These are phyloP conservation scores for Amborella trichopoda DNA, from an alignment of 164 flowering plant genomes.

Conservation along the genomic window DNA sequence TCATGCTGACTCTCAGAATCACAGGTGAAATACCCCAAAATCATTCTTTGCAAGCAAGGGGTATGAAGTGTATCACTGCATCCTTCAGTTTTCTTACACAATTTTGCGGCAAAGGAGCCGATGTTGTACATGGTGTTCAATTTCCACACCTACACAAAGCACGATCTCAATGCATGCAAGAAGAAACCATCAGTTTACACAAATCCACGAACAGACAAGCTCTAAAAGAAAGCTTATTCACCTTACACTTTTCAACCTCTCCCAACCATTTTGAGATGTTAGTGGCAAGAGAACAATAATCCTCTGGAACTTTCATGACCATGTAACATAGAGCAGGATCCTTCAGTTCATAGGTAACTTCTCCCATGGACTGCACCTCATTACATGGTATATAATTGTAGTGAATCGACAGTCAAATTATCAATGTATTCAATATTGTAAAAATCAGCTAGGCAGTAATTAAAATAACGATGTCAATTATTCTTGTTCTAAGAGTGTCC, in stretches of 20 bases:
- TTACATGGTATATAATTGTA: no score
- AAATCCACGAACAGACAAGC: no score
- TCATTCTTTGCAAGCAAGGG: conserved; percentile 58
- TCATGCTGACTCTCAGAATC: conserved; percentile 12
- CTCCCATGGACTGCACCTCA: conserved; percentile 61
- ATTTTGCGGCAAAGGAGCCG: conserved; percentile 45
- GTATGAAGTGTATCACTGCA: conserved; percentile 57
- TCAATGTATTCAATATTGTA: no score
- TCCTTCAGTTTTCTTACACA: conserved; percentile 40
- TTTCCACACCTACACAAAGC: conserved; percentile 43
- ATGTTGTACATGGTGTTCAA: conserved; percentile 62
- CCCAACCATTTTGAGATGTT: conserved; percentile 70
- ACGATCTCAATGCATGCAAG: no score
- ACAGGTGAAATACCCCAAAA: conserved; percentile 51
- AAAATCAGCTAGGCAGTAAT: no score
- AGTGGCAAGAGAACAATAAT: conserved; percentile 57
- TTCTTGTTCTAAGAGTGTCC: no score
- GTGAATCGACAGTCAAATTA: no score
- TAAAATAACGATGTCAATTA: no score
- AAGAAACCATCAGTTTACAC: no score
- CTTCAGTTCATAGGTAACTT: conserved; percentile 81
- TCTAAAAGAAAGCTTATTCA: conserved; percentile 16
- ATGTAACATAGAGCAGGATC: conserved; percentile 74
- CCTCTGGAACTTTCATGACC: conserved; percentile 41
- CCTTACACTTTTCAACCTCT: conserved; percentile 81